Base-by-base conservation (phyloP, 2,329 filamentous ascomycete species). In the Alternaria hordeiaustralica region DNA sequence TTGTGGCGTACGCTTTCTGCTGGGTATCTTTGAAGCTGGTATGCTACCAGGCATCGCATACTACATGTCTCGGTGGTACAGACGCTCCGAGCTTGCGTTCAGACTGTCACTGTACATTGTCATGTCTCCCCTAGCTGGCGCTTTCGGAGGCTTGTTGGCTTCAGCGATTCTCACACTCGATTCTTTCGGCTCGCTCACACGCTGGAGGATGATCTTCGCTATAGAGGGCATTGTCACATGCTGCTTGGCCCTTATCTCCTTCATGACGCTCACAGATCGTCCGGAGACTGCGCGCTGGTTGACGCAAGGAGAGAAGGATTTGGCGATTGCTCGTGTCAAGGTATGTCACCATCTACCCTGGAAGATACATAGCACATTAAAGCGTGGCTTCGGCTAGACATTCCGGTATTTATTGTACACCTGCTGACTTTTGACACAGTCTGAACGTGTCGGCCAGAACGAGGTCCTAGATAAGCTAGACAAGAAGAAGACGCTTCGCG, bases 11-110 rank as follows among this genome's bases (percentile, higher is more conserved):
- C 87, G 91, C 6, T 92, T 93, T 69, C 67, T 92, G 0, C 84
- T 92, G 0, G 82, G 82, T 6, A 78, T 90, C 11, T 92, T 92
- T 61, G 91, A 94, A 78, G 89, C 91, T 0, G 91, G 90, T 8
- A 88, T 93, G 86, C 78, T 93, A 58, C 91, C 91, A 0, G 90
- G 91, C 0, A 91, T 92, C 44, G 89, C 90, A 0, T 93, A 92
- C 78, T 93, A 92, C 70, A 80, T 92, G 20, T 89, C 87, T 1
- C 83, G 90, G 55, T 93, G 90, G 90, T 93, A 92, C 69, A 83
- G 89, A n/a, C 83, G 88, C 30, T 86, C 85, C 54, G 90, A 93
- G 77, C 81, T 93, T 6, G 85, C 88, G 0, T 92, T 92, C 75
- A 85, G 90, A 0, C 81, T 92, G 1, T 87, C 88, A 0, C 80